Conservation (phyloP, 768 basidiomycete species). For the Macrolepiota fuliginosa region DNA sequence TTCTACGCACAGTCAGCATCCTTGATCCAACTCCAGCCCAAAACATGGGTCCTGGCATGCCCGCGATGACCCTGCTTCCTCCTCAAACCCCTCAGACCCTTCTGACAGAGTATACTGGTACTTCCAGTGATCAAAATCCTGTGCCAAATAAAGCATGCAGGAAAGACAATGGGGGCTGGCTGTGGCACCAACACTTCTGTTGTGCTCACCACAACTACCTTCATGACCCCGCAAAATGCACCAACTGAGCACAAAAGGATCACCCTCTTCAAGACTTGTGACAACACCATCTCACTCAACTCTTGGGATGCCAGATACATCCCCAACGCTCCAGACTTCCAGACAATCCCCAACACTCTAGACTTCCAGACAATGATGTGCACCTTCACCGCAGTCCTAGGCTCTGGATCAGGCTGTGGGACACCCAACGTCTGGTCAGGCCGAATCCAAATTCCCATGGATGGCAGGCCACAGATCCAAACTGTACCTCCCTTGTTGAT, state of each 20-base stretch:
- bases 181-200: constrained; percentile 38
- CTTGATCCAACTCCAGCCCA: no score
- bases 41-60: no score
- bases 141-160: constrained; percentile 16
- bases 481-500: no score
- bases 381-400: constrained; percentile 28
- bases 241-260: constrained; percentile 7
- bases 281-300: constrained; percentile 34
- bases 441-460: no score
- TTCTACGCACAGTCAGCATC: constrained; percentile 25
- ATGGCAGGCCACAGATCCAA: no score
- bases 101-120: background rate
- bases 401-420: constrained; percentile 28
- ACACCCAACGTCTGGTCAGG: constrained; percentile 35
- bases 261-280: constrained; percentile 27
- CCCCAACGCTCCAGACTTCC: constrained; percentile 16
- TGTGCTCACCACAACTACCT: constrained; percentile 25
- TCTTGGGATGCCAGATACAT: constrained; percentile 31
- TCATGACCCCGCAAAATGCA: no score
- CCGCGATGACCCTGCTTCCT: no score
- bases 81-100: no score
- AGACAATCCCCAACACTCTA: no score
- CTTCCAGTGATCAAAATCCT: no score
- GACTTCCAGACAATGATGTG: constrained; percentile 21
- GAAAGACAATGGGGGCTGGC: constrained; percentile 39